Percentiles rank a stretch among this genome's conserved stretches.
These are phyloP conservation scores for Eucalyptus marginata DNA, from an alignment of 345 rosid species.

Conservation along the genomic window DNA sequence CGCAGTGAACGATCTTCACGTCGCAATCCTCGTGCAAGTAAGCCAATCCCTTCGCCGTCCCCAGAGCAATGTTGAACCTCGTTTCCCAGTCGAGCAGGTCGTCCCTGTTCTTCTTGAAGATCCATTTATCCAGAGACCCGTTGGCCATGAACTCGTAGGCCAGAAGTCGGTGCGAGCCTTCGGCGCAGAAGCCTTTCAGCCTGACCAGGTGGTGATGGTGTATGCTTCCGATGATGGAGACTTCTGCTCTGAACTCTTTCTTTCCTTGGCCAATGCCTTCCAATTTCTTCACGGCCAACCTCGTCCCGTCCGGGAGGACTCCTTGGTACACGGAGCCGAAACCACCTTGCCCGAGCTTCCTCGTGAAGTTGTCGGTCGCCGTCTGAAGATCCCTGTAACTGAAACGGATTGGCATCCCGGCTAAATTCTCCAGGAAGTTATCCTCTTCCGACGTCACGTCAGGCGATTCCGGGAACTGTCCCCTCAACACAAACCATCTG, in stretches of 20 bases:
- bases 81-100: conserved; percentile 63
- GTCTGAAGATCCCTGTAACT: conserved; percentile 64
- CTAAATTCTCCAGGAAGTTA: conserved; percentile 12
- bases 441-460: conserved; percentile 18
- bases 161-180: conserved; percentile 70
- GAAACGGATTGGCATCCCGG: conserved; percentile 38
- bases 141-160: conserved; percentile 83
- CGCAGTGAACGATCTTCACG: conserved; percentile 72
- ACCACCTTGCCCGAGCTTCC: conserved; percentile 89
- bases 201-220: conserved; percentile 89
- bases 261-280: conserved; percentile 95
- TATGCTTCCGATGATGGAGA: conserved; percentile 80
- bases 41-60: conserved; percentile 93
- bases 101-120: conserved; percentile 47
- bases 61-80: conserved; percentile 71
- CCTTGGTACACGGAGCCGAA: conserved; percentile 92
- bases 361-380: conserved; percentile 71
- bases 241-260: conserved; percentile 95
- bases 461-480: not conserved
- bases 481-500: not conserved
- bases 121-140: conserved; percentile 84
- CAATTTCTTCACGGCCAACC: conserved; percentile 80
- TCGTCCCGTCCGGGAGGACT: conserved; percentile 58
- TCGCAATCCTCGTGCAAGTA: conserved; percentile 97
- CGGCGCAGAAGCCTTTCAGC: conserved; percentile 91